Conservation (phyloP, 495 filamentous ascomycete genomes). For the Patellaria atrata region DNA sequence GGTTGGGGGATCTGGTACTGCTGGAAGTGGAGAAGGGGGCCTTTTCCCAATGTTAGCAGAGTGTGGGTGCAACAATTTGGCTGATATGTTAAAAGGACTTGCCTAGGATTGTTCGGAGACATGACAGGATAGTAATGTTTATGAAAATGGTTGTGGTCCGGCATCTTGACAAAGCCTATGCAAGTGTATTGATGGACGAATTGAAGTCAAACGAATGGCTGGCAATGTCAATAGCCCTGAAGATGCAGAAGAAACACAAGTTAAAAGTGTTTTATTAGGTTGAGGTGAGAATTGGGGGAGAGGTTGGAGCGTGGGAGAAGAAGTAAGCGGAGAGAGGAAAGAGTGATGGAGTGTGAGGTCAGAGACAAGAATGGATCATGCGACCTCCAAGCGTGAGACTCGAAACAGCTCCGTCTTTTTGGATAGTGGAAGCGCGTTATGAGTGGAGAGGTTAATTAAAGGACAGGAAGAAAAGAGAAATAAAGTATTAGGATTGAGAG, state of each 20-base stretch:
- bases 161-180: no score
- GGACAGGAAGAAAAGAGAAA: background rate
- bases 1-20: no score
- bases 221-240: background rate
- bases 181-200: no score
- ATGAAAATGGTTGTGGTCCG: background rate
- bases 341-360: background rate
- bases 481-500: background rate
- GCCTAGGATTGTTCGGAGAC: no score
- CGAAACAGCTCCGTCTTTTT: background rate
- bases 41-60: background rate
- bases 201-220: no score
- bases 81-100: background rate
- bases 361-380: background rate
- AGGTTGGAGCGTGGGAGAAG: constrained; percentile 1
- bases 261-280: no score
- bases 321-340: background rate
- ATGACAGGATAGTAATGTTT: constrained; percentile 4
- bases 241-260: background rate
- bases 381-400: background rate
- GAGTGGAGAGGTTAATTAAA: background rate
- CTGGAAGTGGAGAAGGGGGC: no score
- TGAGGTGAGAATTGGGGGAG: no score
- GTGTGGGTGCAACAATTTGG: background rate
- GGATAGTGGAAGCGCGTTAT: background rate